Percentiles rank a stretch among this genome's conserved stretches.
phyloP scores from a whole-genome alignment of 1,284 basidiomycete species.

The Leccinum pachyderme region DNA sequence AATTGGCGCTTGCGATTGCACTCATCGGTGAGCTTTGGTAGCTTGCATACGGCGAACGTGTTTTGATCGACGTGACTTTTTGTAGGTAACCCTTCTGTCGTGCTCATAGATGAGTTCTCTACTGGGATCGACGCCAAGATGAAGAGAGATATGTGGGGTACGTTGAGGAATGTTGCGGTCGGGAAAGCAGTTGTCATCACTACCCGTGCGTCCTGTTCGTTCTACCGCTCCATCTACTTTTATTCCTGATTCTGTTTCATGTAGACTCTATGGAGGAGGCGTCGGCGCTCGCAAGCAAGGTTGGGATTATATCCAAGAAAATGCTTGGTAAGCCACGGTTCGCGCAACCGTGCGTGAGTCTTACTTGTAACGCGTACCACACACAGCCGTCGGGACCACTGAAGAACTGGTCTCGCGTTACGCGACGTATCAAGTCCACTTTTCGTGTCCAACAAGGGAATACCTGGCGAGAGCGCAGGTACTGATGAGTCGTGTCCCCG shows the following conservation, averaged over 20 bases:
- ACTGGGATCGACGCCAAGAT: conserved; percentile 82
- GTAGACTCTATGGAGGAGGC: conserved; percentile 84
- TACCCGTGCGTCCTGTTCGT: conserved; percentile 49
- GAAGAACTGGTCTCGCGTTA: conserved; percentile 62
- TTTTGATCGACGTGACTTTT: not conserved
- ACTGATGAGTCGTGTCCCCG: conserved; percentile 64
- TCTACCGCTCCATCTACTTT: not conserved
- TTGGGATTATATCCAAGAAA: conserved; percentile 68
- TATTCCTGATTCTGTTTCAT: not conserved
- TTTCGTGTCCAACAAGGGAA: conserved; percentile 62
- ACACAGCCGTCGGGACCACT: conserved; percentile 63
- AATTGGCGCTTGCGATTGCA: conserved; percentile 75
- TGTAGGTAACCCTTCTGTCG: conserved; percentile 69
- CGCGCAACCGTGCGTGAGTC: not conserved
- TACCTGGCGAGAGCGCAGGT: conserved; percentile 54
- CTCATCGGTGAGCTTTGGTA: conserved; percentile 56
- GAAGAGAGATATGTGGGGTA: conserved; percentile 82
- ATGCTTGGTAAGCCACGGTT: conserved; percentile 53
- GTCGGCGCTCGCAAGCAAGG: conserved; percentile 69
- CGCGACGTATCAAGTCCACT: conserved; percentile 77
- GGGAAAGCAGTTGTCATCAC: conserved; percentile 70
- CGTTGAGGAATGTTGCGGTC: conserved; percentile 59
- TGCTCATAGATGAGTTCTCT: conserved; percentile 82
- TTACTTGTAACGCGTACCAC: too few species aligned
- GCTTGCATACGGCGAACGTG: not conserved